Evolutionary conservation across 1,284 basidiomycete species (phyloP).

Genomic region (Malassezia psittaci): DNA sequence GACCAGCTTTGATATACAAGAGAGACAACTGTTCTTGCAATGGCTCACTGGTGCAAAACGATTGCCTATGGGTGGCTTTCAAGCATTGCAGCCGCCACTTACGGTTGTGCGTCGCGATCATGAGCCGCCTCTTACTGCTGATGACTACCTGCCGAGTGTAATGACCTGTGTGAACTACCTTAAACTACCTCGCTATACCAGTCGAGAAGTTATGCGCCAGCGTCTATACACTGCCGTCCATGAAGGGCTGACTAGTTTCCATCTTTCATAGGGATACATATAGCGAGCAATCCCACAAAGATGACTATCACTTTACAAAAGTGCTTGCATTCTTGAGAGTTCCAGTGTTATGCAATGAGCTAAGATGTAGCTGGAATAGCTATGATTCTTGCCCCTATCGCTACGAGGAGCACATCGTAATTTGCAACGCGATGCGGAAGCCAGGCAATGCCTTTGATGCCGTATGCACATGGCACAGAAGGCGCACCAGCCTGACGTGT

Average conservation of each 20-base stretch:
- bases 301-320: neutral
- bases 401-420: slow-evolving; percentile 14
- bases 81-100: slow-evolving; percentile 80
- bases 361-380: slow-evolving; percentile 8
- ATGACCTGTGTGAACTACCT: slow-evolving; percentile 88
- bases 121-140: slow-evolving; percentile 64
- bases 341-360: too few species aligned
- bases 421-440: slow-evolving; percentile 4
- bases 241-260: slow-evolving; percentile 43
- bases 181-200: slow-evolving; percentile 44
- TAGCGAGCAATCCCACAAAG: too few species aligned
- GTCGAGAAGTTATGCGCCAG: slow-evolving; percentile 33
- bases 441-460: slow-evolving; percentile 7
- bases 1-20: slow-evolving; percentile 62
- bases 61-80: slow-evolving; percentile 76
- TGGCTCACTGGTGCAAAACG: slow-evolving; percentile 82
- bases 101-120: slow-evolving; percentile 96
- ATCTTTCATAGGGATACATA: slow-evolving; percentile 28
- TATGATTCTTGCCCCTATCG: slow-evolving; percentile 5
- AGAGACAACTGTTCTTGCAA: slow-evolving; percentile 79
- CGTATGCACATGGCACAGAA: slow-evolving; percentile 1
- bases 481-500: neutral
- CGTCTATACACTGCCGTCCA: slow-evolving; percentile 38
- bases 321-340: too few species aligned
- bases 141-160: slow-evolving; percentile 90